Evolutionary conservation across 2,329 filamentous ascomycete genomes (phyloP), one percentile per base, ranked within the genome.

Genomic region (Sporothrix humicola): DNA sequence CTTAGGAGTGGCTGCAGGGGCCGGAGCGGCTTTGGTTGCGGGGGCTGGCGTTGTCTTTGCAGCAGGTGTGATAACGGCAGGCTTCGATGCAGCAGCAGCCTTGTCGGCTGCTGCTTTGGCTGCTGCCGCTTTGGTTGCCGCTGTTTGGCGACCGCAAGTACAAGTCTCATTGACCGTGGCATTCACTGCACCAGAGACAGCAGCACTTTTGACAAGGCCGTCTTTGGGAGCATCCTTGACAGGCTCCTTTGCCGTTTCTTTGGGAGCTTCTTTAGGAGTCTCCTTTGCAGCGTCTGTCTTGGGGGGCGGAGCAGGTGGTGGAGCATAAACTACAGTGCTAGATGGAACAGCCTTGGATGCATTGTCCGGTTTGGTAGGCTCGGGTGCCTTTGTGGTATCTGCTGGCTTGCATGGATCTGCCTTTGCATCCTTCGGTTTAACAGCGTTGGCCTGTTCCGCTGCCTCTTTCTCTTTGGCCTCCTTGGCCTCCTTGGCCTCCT

Each of bases 401-500:
- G 23, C 23, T 26, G 23, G 23, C 23, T 26, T 26, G 23, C 23
- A 26, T 26, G 23, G 23, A 26, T 26, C 23, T 26, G 48, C 12
- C 48, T 50, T 48, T 23, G 23, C 58, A 42, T 20, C n/a, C 2
- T 8, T 15, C 8, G 58, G 13, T 9, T 17, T 37, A 15, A 26
- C 6, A 15, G 20, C 6, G 20, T 20, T 15, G 7, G 31, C 31
- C 15, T 15, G 17, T 17, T 37, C 42, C 4, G 31, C 20, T 6
- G 31, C 59, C 26, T 17, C 46, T 44, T 69, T 54, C 1, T 46
- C 48, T 15, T 50, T 54, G 23, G 52, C 65, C 3, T 46, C 65
- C 46, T 26, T 26, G 23, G 65, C 46, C 23, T 69, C 65, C 10
- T 69, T 69, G 20, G 65, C 46, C 5, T 69, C 65, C n/a, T 69